These are phyloP conservation scores for Lunularia cruciata DNA, from an alignment of 225 moss, liverwort and hornwort species.

Conservation along the genomic window DNA sequence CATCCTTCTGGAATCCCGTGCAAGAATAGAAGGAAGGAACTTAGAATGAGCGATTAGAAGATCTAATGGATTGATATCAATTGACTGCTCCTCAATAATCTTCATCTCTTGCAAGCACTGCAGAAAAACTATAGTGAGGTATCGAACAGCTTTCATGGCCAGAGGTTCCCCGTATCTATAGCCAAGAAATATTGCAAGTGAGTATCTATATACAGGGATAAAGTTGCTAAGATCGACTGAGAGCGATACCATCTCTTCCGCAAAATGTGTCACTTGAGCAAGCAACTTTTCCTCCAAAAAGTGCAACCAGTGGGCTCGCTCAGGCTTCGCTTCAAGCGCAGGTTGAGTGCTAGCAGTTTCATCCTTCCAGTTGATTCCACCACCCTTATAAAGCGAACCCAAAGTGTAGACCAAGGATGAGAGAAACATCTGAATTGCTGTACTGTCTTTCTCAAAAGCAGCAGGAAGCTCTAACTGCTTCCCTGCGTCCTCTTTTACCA, in stretches of 20 bases:
- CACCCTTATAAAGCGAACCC: constrained; percentile 47
- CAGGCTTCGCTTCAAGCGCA: constrained; percentile 5
- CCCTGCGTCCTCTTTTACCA: background rate
- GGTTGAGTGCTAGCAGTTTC: background rate
- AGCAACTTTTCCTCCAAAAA: constrained; percentile 61
- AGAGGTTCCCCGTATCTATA: constrained; percentile 58
- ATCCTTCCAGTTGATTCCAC: constrained; percentile 31
- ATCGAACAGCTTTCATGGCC: constrained; percentile 63
- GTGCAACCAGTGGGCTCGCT: constrained; percentile 30
- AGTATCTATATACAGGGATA: constrained; percentile 46
- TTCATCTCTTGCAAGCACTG: constrained; percentile 39
- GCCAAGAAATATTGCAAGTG: constrained; percentile 55
- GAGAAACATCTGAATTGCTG: constrained; percentile 49
- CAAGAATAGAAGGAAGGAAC: constrained; percentile 58
- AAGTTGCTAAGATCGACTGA: constrained; percentile 44
- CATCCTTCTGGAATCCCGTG: constrained; percentile 47
- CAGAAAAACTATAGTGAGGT: constrained; percentile 52
- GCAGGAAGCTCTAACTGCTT: background rate
- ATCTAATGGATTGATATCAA: constrained; percentile 60
- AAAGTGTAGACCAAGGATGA: constrained; percentile 53
- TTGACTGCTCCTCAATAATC: constrained; percentile 27
- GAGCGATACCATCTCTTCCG: constrained; percentile 43
- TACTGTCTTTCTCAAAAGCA: constrained; percentile 20
- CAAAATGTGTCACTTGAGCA: constrained; percentile 47
- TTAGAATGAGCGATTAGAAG: constrained; percentile 84